Conservation (phyloP, 352 stramenopile genomes). For the Phytophthora sansomeana region DNA sequence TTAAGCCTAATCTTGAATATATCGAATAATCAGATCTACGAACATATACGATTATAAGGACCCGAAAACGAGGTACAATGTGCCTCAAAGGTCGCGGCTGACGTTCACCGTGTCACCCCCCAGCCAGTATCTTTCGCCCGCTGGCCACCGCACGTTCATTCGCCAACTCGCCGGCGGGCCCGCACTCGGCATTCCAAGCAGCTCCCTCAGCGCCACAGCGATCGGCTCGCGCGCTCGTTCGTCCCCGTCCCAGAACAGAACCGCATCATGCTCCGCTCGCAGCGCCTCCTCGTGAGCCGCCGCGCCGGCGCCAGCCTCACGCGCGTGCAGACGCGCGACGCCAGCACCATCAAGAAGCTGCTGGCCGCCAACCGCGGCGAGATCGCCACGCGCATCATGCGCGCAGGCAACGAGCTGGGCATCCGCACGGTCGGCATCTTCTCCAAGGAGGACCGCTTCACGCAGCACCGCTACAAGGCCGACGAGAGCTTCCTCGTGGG, state of each 20-base stretch:
- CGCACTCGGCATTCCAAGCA: slow-evolving; percentile 6
- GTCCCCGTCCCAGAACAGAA: slow-evolving; percentile 5
- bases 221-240: slow-evolving; percentile 17
- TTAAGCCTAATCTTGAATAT: too few relatives aligned
- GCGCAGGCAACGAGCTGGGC: slow-evolving; percentile 94
- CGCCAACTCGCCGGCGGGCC: slow-evolving; percentile 23
- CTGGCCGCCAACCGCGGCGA: slow-evolving; percentile 98
- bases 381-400: slow-evolving; percentile 97
- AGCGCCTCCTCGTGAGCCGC: slow-evolving; percentile 39
- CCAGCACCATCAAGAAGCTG: slow-evolving; percentile 94
- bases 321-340: slow-evolving; percentile 52
- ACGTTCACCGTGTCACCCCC: slow-evolving; percentile 24
- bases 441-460: slow-evolving; percentile 95
- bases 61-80: not conserved
- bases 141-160: slow-evolving; percentile 32
- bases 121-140: slow-evolving; percentile 25
- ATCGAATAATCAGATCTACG: too few relatives aligned
- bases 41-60: too few relatives aligned
- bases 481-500: slow-evolving; percentile 96
- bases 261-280: slow-evolving; percentile 49
- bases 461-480: slow-evolving; percentile 97
- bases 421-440: slow-evolving; percentile 93
- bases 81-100: slow-evolving; percentile 22
- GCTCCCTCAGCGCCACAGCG: slow-evolving; percentile 10
- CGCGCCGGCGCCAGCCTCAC: slow-evolving; percentile 27